Conservation (phyloP, 768 basidiomycete species). For the Psilocybe cubensis region DNA sequence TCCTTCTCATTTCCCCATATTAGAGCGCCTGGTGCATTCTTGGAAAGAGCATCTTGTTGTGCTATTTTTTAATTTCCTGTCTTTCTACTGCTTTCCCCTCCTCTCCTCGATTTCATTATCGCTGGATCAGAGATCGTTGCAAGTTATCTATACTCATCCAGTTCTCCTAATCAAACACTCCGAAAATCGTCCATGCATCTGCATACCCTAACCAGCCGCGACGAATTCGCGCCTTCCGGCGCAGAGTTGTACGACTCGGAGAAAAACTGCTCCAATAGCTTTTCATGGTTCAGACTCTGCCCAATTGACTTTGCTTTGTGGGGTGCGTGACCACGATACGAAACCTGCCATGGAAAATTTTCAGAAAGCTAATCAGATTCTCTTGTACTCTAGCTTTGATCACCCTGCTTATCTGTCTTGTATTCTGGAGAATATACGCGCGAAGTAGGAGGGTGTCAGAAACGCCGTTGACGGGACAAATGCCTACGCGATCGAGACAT, state of each 20-base stretch:
- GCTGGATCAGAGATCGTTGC: background rate
- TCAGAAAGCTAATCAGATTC: background rate
- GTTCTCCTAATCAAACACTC: background rate
- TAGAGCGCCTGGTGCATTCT: constrained; percentile 1
- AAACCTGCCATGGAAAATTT: background rate
- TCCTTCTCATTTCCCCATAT: constrained; percentile 3
- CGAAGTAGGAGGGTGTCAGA: background rate
- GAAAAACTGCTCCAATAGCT: constrained; percentile 11
- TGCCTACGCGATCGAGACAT: constrained; percentile 2
- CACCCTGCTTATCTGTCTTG: constrained; percentile 1
- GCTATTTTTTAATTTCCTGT: constrained; percentile 1
- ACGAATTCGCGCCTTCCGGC: background rate
- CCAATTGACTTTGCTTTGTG: constrained; percentile 24
- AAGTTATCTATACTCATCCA: background rate
- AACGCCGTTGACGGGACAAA: background rate
- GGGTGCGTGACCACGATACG: constrained; percentile 15
- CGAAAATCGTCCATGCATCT: background rate
- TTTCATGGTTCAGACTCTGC: constrained; percentile 23
- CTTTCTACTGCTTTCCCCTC: background rate
- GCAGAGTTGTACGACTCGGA: constrained; percentile 9
- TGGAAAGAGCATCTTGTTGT: background rate
- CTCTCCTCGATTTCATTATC: background rate
- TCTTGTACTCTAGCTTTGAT: background rate
- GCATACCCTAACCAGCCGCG: background rate
- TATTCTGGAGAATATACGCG: constrained; percentile 16